Evolutionary conservation across 2,329 filamentous ascomycete species (phyloP).

Genomic region (Verticillium zaregamsianum): DNA sequence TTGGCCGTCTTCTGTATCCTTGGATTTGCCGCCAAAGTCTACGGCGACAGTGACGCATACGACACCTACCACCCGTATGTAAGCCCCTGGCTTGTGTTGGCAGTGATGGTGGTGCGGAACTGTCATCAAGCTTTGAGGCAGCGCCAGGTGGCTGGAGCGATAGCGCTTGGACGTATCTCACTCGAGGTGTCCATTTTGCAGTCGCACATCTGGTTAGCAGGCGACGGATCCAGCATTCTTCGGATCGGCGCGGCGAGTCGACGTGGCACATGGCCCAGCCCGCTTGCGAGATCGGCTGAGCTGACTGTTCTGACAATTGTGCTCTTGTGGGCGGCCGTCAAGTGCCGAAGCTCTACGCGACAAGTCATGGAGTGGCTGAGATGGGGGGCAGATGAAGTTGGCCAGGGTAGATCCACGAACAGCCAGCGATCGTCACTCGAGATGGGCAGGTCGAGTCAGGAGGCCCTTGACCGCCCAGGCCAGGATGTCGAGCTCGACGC

Average conservation of each 20-base stretch:
- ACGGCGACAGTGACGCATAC: slow-evolving; percentile 6
- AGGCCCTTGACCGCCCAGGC: background rate
- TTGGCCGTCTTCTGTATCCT: slow-evolving; percentile 8
- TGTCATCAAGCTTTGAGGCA: slow-evolving; percentile 33
- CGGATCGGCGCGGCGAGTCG: slow-evolving; percentile 15
- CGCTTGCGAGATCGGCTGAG: background rate
- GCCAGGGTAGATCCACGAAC: background rate
- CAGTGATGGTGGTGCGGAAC: slow-evolving; percentile 45
- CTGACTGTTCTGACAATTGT: slow-evolving; percentile 18
- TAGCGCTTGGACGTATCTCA: slow-evolving; percentile 46
- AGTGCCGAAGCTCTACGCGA: slow-evolving; percentile 6
- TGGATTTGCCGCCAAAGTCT: slow-evolving; percentile 5
- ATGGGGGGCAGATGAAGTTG: background rate
- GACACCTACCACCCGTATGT: slow-evolving; percentile 11
- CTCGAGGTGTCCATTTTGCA: slow-evolving; percentile 53
- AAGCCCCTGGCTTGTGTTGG: slow-evolving; percentile 27
- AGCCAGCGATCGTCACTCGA: background rate
- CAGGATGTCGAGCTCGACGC: background rate
- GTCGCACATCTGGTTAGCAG: slow-evolving; percentile 55
- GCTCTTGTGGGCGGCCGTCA: slow-evolving; percentile 13
- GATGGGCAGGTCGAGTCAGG: background rate
- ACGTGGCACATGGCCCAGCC: background rate
- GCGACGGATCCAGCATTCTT: slow-evolving; percentile 46
- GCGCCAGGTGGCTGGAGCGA: slow-evolving; percentile 39
- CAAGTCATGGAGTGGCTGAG: slow-evolving; percentile 4